These are phyloP conservation scores for Abelmoschus esculentus DNA, from an alignment of 345 rosid species.

Conservation along the genomic window DNA sequence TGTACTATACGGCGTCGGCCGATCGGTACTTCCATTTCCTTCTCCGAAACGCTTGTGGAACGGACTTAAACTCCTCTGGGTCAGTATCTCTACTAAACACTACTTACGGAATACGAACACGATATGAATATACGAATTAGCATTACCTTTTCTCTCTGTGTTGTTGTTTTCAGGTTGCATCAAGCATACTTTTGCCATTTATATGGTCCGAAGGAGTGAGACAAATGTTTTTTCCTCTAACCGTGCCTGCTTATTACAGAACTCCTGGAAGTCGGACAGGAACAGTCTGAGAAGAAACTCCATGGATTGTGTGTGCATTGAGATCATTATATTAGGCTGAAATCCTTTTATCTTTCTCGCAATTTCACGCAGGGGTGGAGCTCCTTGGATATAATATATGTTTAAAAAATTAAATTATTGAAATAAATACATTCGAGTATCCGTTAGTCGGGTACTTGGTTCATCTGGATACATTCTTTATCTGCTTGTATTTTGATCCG, in stretches of 20 bases:
- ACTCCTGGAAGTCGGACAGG: neutral
- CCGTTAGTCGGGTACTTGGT: no score
- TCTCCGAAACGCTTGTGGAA: slow-evolving; percentile 23
- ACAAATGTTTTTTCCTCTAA: slow-evolving; percentile 12
- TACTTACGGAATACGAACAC: neutral
- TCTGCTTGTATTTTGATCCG: no score
- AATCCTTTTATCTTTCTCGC: no score
- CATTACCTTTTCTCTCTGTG: neutral
- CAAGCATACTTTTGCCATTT: neutral
- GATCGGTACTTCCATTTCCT: slow-evolving; percentile 27
- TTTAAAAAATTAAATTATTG: no score
- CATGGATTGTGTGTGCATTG: no score
- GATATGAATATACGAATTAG: neutral
- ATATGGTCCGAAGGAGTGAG: slow-evolving; percentile 9
- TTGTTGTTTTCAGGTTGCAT: no score
- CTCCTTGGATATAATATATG: no score
- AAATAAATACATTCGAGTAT: no score
- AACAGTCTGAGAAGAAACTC: no score
- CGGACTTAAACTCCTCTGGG: slow-evolving; percentile 25
- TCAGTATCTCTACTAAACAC: neutral
- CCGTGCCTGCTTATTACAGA: slow-evolving; percentile 1
- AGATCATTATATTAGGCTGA: no score
- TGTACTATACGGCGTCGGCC: slow-evolving; percentile 21
- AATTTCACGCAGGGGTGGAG: no score
- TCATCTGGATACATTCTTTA: no score